A percentile compares a stretch with the other conserved stretches of the same genome.
phyloP scores from a whole-genome alignment of 208 protist species.

The Blechomonas ayalai region DNA sequence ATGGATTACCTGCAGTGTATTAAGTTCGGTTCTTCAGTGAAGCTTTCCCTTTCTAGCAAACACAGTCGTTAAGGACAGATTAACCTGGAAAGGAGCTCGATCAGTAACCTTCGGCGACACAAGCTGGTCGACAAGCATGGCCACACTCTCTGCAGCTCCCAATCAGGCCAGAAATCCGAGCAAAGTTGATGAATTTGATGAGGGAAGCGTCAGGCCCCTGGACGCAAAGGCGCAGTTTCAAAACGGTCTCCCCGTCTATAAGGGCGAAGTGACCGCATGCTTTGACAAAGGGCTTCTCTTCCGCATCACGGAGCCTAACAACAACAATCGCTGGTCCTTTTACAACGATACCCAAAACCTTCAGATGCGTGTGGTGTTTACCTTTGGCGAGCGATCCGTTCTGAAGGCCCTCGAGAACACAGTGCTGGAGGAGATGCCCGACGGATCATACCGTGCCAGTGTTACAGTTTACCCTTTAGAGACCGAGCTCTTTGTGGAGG shows the following conservation, averaged over 20 bases:
- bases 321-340: slow-evolving; percentile 67
- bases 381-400: slow-evolving; percentile 48
- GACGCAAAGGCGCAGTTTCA: slow-evolving; percentile 5
- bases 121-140: too few species aligned
- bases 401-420: slow-evolving; percentile 66
- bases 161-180: slow-evolving; percentile 4
- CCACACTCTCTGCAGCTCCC: too few species aligned
- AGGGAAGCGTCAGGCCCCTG: slow-evolving; percentile 20
- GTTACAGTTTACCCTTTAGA: slow-evolving; percentile 68
- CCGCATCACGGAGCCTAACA: slow-evolving; percentile 50
- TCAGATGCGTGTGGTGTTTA: slow-evolving; percentile 72
- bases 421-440: slow-evolving; percentile 19
- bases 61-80: too few species aligned
- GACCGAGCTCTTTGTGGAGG: slow-evolving; percentile 71
- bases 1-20: too few species aligned
- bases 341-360: slow-evolving; percentile 76
- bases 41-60: too few species aligned
- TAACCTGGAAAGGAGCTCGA: too few species aligned
- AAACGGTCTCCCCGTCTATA: slow-evolving; percentile 26
- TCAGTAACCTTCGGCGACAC: too few species aligned
- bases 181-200: slow-evolving; percentile 77
- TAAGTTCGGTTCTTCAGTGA: too few species aligned
- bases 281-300: slow-evolving; percentile 72
- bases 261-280: slow-evolving; percentile 45
- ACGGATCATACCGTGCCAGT: slow-evolving; percentile 40